Base-by-base conservation (phyloP, 108 stramenopile genomes). In the Discostella stelligeroides region DNA sequence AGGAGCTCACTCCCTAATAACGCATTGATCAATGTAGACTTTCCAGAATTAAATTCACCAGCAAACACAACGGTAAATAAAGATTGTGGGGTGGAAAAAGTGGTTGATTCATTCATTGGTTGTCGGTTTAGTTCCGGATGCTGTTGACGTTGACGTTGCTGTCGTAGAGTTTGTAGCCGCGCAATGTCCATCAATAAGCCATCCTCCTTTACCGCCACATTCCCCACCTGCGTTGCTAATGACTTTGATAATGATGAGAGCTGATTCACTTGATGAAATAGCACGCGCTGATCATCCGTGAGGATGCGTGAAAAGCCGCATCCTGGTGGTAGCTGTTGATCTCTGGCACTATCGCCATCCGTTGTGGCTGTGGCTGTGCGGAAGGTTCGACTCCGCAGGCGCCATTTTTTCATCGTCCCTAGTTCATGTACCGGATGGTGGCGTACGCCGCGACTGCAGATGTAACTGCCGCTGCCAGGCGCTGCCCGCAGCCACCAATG, bases 1-100 rank as follows among this genome's bases (percentile, higher is more conserved):
- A 93, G 46, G 15, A 90, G 42, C 64, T 89, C 85, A 23, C 82
- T 76, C 12, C 92, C 92, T 49, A 96, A 59, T 7, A 97, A 48
- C 0, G 92, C 92, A 76, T 87, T 87, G 40, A 97, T 86, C 15
- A 97, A 64, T 18, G 92, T 85, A 1, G 86, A 87, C 72, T 97
- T 97, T 23, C 97, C 97, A 18, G 86, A 70, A 68, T 94, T 96
- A 59, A 96, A 90, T 67, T 90, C 89, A 40, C 92, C 92, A 17
- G 92, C 92, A 73, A 91, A 70, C 0, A 90, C 86, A 8, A 91
- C 84, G 12, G 88, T 86, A 70, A 93, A 93, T 17, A 76, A 60
- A 25, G 75, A 72, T 43, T 74, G 75, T 11, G 65, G 62, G 21
- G 56, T 13, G 25, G 15, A 28, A 39, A 34, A 58, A 75, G 17